Base-by-base conservation (phyloP, 371 early-diverging fungal species). In the Basidiobolus meristosporus region DNA sequence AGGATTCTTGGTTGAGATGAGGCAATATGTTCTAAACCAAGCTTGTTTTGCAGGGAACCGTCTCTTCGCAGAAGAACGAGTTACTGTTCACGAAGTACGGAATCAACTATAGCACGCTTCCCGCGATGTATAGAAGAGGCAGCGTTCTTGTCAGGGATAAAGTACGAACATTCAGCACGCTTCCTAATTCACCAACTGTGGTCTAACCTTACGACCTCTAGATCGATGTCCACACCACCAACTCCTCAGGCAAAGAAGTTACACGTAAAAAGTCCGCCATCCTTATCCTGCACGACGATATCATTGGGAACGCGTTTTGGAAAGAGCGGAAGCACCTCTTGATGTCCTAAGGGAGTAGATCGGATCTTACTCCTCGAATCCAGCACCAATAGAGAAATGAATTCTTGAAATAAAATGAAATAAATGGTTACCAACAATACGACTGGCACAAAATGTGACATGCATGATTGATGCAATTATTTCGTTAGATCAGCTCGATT, bases 301-400 rank as follows among this genome's bases (percentile, higher is more conserved):
- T 95, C 31, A 90, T 95, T 54, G 70, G 77, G 16, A 73, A 86
- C 18, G 55, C 51, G 39, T 95, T 92, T 53, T 95, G 96, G 96
- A 44, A 26, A 26, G 26, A 26, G 26, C 26, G 26, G 9, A 26
- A 26, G 26, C 3, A 26, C 26, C 26, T 26, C 26, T 9, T 26
- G 9, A 9, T 9, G 5, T 26, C 26, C 9, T 26, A 9, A 26
- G n/a, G n/a, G n/a, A n/a, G n/a, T n/a, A n/a, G n/a, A n/a, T n/a
- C n/a, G n/a, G n/a, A n/a, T n/a, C n/a, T n/a, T n/a, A n/a, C n/a
- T n/a, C n/a, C n/a, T n/a, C n/a, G n/a, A n/a, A n/a, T n/a, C n/a
- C n/a, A n/a, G n/a, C n/a, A n/a, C n/a, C n/a, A n/a, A n/a, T n/a
- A n/a, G n/a, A n/a, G n/a, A n/a, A n/a, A n/a, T n/a, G n/a, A n/a